Conservation (phyloP, 257 asterid species). For the Cordia subcordata region DNA sequence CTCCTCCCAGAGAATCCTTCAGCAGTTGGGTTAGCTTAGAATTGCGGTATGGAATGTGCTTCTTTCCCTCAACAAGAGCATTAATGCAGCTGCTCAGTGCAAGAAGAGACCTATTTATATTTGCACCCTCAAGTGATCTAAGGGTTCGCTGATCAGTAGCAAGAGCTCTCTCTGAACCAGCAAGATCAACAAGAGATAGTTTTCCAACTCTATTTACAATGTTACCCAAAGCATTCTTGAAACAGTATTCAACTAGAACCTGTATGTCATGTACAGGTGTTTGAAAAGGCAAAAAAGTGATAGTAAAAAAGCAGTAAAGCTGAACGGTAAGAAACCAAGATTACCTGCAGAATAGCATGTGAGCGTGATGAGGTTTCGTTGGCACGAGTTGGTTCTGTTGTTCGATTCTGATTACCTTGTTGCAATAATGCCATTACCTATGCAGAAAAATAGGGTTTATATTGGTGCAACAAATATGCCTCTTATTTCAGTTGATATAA, state of each 20-base stretch:
- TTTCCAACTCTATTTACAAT: constrained; percentile 47
- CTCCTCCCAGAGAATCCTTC: constrained; percentile 62
- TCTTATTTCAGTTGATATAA: no score
- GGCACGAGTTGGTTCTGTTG: constrained; percentile 64
- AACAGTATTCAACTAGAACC: constrained; percentile 43
- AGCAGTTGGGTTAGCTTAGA: constrained; percentile 69
- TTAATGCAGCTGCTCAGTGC: constrained; percentile 71
- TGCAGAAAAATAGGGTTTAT: no score
- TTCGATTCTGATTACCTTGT: constrained; percentile 57
- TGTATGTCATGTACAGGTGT: constrained; percentile 13
- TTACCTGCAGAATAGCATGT: constrained; percentile 67
- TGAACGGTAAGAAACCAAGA: background rate
- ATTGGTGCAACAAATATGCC: no score
- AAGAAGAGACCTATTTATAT: constrained; percentile 56
- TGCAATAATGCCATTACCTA: constrained; percentile 65
- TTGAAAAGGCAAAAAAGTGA: no score
- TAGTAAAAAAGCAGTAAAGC: background rate
- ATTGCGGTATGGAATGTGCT: constrained; percentile 63
- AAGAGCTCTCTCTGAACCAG: constrained; percentile 77
- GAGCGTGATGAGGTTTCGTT: constrained; percentile 69
- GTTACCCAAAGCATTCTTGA: constrained; percentile 37
- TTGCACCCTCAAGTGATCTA: constrained; percentile 69
- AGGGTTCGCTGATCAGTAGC: constrained; percentile 65
- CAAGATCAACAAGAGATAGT: constrained; percentile 64
- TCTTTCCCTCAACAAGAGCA: constrained; percentile 65